Percentiles rank a stretch among this genome's conserved stretches.
These are phyloP conservation scores for Metschnikowia borealis DNA, from an alignment of 805 yeast genomes.

Conservation along the genomic window DNA sequence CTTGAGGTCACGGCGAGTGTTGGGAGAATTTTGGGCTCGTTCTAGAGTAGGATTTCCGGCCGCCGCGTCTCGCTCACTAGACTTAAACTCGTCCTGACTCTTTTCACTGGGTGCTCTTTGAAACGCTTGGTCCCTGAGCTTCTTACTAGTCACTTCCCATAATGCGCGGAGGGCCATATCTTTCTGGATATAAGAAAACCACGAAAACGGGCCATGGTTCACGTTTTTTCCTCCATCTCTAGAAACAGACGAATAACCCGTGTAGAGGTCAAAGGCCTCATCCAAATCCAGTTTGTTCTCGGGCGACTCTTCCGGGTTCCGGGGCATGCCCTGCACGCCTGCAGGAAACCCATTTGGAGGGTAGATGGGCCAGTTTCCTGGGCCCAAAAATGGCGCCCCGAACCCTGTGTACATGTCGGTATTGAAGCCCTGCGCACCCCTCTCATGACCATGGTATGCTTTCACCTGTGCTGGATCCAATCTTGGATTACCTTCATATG, in stretches of 20 bases:
- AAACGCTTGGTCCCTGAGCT: not conserved
- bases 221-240: slow-evolving; percentile 31
- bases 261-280: slow-evolving; percentile 40
- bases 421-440: not conserved
- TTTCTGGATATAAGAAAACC: slow-evolving; percentile 45
- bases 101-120: not conserved
- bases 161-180: slow-evolving; percentile 31
- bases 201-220: slow-evolving; percentile 51
- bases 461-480: not conserved
- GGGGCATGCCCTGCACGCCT: not conserved
- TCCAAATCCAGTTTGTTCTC: slow-evolving; percentile 12
- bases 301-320: not conserved
- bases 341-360: not conserved
- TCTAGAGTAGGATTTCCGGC: not conserved
- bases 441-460: not conserved
- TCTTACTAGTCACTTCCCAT: slow-evolving; percentile 8
- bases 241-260: slow-evolving; percentile 41
- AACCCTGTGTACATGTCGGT: not conserved
- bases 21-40: not conserved
- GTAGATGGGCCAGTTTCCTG: not conserved
- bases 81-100: not conserved
- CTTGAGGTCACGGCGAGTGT: slow-evolving; percentile 5
- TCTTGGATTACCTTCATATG: not conserved
- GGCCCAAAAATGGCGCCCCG: not conserved
- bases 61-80: not conserved